Conservation (phyloP, 2,329 filamentous ascomycete genomes). For the Claviceps humidiphila region DNA sequence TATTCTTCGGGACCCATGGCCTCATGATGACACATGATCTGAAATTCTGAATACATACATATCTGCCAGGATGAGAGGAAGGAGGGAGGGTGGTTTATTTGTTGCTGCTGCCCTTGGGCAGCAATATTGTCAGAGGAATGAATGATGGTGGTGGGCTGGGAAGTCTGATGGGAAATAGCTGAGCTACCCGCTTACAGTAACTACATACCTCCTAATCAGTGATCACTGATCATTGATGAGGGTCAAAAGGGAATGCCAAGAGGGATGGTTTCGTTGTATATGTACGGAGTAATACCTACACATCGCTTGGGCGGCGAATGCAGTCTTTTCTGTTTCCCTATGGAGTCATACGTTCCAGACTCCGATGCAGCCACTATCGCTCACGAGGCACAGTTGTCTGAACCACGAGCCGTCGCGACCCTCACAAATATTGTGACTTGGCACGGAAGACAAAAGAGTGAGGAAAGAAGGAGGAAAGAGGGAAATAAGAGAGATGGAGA, state of each 20-base stretch:
- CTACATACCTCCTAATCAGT: too few relatives aligned
- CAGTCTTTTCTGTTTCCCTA: neutral
- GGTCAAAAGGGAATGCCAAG: neutral
- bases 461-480: too few relatives aligned
- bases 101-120: neutral
- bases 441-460: too few relatives aligned
- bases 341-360: neutral
- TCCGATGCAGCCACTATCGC: neutral
- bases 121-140: neutral
- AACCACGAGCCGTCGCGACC: too few relatives aligned
- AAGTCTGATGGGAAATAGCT: neutral
- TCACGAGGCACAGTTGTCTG: neutral
- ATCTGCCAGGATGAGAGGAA: neutral
- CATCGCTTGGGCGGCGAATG: neutral
- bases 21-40: neutral
- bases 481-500: too few relatives aligned
- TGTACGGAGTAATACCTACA: neutral
- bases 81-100: neutral
- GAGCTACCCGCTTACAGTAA: neutral
- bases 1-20: too few relatives aligned
- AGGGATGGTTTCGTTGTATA: neutral
- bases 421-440: too few relatives aligned
- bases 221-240: too few relatives aligned
- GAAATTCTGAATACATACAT: neutral
- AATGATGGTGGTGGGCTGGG: neutral